Evolutionary conservation across 2,329 filamentous ascomycete genomes (phyloP), one percentile per base, ranked within the genome.

Genomic region (Penicillium occitanis): DNA sequence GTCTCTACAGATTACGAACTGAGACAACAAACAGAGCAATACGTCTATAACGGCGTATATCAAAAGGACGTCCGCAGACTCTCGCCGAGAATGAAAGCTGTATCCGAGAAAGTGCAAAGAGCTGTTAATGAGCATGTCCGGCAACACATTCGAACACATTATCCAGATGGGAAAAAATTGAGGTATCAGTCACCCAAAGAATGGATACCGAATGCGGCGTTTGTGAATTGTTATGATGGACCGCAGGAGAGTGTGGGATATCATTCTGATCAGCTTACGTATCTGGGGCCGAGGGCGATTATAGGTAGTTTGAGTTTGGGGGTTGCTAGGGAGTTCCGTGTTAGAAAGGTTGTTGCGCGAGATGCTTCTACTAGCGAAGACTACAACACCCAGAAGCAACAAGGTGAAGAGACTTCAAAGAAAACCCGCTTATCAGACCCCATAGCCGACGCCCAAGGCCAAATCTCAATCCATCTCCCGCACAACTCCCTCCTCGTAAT

Each of bases 401-500:
- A 57, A 37, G 53, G 40, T 11, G 33, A 50, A 25, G 30, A 8
- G 2, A 6, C 37, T 33, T 1, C 13, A 55, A 67, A 42, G 4
- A 64, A 73, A 37, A 22, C 66, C 46, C 40, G 48, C 58, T 5
- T 64, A 73, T 33, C 67, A 22, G 63, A 66, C 61, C 60, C 68
- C 11, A 73, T 74, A 13, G 81, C 85, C 1, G 90, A 95, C 69
- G 84, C 85, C 0, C 87, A 91, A 73, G 94, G 93, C 3, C 93
- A 97, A 75, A 94, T 98, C 66, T 88, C 92, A 0, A 95, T 98
- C 51, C 92, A 97, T 71, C 87, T 98, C 0, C 94, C 94, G 0
- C 95, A 98, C 77, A 98, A 98, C 76, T 96, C 92, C 0, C 85
- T 98, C 0, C 84, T 99, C 0, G 84, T 98, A 10, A 98, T 99